Evolutionary conservation across 306 rosid species (phyloP).

Genomic region (Trifolium dubium): DNA sequence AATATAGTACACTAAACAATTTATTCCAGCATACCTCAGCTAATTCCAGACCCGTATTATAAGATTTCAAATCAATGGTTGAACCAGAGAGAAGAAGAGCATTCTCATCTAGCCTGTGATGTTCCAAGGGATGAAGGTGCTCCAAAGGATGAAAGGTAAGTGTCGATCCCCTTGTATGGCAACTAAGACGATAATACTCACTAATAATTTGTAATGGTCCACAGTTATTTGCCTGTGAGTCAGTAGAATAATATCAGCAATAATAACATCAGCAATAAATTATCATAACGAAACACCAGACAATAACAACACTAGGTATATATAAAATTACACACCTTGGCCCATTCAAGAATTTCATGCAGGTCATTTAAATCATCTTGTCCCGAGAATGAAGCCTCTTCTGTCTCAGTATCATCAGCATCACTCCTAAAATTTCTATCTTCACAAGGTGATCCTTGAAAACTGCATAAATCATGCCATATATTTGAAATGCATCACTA

Average conservation of each 20-base stretch:
- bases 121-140: conserved; percentile 56
- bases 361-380: conserved; percentile 91
- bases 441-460: conserved; percentile 97
- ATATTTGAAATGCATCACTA: conserved; percentile 28
- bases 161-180: conserved; percentile 77
- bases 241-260: conserved; percentile 26
- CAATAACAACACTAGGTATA: conserved; percentile 14
- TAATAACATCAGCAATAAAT: conserved; percentile 18
- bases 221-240: conserved; percentile 74
- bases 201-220: conserved; percentile 88
- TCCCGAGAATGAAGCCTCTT: conserved; percentile 91
- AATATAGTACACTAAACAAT: conserved; percentile 31
- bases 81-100: conserved; percentile 74
- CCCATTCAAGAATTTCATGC: conserved; percentile 91
- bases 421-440: conserved; percentile 94
- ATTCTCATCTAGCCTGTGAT: conserved; percentile 62
- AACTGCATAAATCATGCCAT: conserved; percentile 58
- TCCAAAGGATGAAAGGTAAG: conserved; percentile 80
- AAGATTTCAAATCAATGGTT: conserved; percentile 75
- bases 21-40: conserved; percentile 72
- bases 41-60: conserved; percentile 65
- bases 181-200: conserved; percentile 72
- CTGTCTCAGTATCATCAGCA: conserved; percentile 90
- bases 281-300: conserved; percentile 30
- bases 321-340: conserved; percentile 68